phyloP scores from a whole-genome alignment of 2,329 filamentous ascomycete species.

The Colletotrichum liriopes region DNA sequence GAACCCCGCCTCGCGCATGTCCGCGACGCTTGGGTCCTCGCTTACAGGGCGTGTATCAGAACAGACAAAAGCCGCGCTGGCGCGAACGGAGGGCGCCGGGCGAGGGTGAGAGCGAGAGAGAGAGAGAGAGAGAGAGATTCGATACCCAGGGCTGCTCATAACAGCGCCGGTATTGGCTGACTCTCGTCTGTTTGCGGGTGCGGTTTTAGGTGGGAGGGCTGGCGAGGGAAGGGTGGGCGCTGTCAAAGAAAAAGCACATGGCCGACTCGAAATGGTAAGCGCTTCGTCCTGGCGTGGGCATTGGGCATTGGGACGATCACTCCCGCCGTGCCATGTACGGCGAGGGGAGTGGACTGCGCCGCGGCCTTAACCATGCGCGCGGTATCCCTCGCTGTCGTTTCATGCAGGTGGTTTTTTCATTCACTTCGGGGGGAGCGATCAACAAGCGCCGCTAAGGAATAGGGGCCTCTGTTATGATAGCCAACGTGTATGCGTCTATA shows the following conservation, averaged over 20 bases:
- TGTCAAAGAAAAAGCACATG: not conserved
- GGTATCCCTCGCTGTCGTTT: constrained; percentile 1
- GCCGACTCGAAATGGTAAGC: not conserved
- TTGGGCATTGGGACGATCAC: not conserved
- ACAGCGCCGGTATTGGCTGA: not conserved
- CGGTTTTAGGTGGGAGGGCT: too few relatives aligned
- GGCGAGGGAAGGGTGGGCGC: not conserved
- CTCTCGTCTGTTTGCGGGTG: too few relatives aligned
- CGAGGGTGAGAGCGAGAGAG: too few relatives aligned
- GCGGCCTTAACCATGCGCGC: not conserved
- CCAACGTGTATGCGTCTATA: not conserved
- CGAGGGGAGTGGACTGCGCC: not conserved
- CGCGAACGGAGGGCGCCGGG: not conserved
- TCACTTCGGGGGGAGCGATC: too few relatives aligned
- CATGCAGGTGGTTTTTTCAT: not conserved
- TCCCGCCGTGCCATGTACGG: not conserved
- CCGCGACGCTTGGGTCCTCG: not conserved
- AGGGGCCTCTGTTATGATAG: not conserved
- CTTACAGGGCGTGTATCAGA: not conserved
- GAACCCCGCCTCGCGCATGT: not conserved
- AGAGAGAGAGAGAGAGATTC: too few relatives aligned
- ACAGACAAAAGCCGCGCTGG: constrained; percentile 6
- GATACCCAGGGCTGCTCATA: too few relatives aligned
- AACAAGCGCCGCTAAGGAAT: constrained; percentile 3
- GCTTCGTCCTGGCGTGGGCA: not conserved